Evolutionary conservation across 768 basidiomycete genomes (phyloP), one percentile per base, ranked within the genome.

Genomic region (Galerina sulciceps): DNA sequence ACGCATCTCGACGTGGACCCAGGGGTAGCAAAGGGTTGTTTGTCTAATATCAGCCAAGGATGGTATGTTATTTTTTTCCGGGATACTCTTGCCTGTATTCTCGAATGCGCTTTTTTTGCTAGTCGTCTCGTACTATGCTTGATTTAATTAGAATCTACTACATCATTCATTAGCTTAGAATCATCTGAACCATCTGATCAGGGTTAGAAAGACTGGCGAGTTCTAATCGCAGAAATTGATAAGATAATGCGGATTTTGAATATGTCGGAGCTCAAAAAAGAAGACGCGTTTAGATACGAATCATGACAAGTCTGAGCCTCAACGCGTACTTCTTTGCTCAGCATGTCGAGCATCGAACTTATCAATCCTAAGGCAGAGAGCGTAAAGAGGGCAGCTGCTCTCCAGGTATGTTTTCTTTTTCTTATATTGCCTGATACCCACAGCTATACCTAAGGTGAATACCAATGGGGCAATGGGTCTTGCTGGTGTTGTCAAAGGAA

Each of bases 331-430:
- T 67, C 58, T 51, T 44, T 65, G 47, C 56, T 67, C 63, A 65
- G 42, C 57, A 60, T 87, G 86, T 79, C 89, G 36, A 90, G 89
- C 71, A 90, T 97, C 73, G 94, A 97, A 79, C 90, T 96, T 67
- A 93, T 98, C 75, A 98, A 98, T 70, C 95, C 95, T 40, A 93
- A 96, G 75, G 95, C 95, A 40, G 95, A 97, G 83, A 94, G 91
- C 72, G 88, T 98, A 40, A 79, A 93, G 65, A 82, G 95, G 65
- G 89, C 93, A 18, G 93, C 93, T 56, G 95, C 95, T 45, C 83
- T 97, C 47, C 94, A 96, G 89, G 95, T 92, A 72, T 66, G 60
- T 22, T 53, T 40, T 37, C 50, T 48, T 42, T 23, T 40, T 36
- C 15, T 2, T 17, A 2, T 13, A 13, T 6, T 26, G 34, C 31